Evolutionary conservation across 352 stramenopile species (phyloP), one percentile per base, ranked within the genome.

Genomic region (Phytophthora chlamydospora): DNA sequence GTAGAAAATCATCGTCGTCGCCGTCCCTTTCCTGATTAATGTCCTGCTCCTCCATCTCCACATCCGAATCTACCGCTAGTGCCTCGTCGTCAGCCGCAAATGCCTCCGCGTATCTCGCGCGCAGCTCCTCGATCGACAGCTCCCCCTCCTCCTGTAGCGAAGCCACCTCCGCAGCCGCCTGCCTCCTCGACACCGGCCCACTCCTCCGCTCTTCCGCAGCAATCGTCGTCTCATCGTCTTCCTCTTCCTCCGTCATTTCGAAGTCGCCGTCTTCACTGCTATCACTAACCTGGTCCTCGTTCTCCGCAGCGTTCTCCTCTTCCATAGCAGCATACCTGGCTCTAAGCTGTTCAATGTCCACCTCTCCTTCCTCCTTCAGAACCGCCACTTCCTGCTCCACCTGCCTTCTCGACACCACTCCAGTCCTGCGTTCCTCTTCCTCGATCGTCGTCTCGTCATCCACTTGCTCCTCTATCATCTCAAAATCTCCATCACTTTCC

Each of bases 171-270:
- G 93, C 82, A 13, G 58, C 53, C 24, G 52, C 65, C 29, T 71
- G 56, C 39, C 42, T 29, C 24, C 47, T 78, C 51, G 21, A 85
- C 49, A 42, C 86, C 59, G 36, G 52, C 21, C 50, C 38, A 58
- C 5, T 65, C 48, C 59, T 65, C 34, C 34, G 59, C 54, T 98
- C 92, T 50, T 97, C 90, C 6, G 59, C 74, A 34, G 77, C 89
- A 14, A 98, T 90, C 4, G 95, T 98, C 21, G 73, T 90, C 58
- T 98, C 94, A 42, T 98, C 83, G 41, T 98, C 91, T 13, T 62
- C 52, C 19, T 79, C 73, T 21, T 81, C 75, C 2, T 79, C 57
- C 12, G 40, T 68, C 35, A 68, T 13, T 13, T 65, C 56, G 46
- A 56, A 51, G 8, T 77, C 75, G 21, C 34, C 58, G 35, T 66